Conservation (phyloP, 2,329 filamentous ascomycete species). For the Hawksworthiomyces lignivorus region DNA sequence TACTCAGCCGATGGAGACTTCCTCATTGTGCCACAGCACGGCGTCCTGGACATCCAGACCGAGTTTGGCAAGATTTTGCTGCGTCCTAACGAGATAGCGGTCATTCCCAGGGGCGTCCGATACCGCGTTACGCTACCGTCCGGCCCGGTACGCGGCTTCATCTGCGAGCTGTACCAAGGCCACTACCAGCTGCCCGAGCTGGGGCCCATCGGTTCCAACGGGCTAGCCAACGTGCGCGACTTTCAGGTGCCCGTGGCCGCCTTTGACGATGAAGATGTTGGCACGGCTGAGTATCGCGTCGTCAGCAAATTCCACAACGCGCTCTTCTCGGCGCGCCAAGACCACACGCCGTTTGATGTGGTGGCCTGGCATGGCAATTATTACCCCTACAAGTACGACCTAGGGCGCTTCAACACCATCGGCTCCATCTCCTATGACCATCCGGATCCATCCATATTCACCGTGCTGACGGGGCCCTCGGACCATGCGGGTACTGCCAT, state of each 20-base stretch:
- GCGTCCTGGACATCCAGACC: slow-evolving; percentile 59
- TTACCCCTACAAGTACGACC: slow-evolving; percentile 50
- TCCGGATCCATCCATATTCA: slow-evolving; percentile 58
- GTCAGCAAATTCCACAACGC: slow-evolving; percentile 55
- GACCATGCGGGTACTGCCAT: slow-evolving; percentile 53
- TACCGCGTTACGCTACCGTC: slow-evolving; percentile 49
- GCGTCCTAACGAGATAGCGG: slow-evolving; percentile 58
- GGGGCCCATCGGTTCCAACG: slow-evolving; percentile 58
- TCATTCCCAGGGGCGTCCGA: slow-evolving; percentile 59
- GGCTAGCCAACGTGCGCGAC: slow-evolving; percentile 57
- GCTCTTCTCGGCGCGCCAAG: slow-evolving; percentile 53
- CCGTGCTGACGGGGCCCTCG: slow-evolving; percentile 56
- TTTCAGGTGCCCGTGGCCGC: slow-evolving; percentile 55
- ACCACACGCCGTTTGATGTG: slow-evolving; percentile 59
- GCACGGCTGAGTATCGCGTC: slow-evolving; percentile 26
- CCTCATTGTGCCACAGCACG: slow-evolving; percentile 58
- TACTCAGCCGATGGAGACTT: slow-evolving; percentile 58
- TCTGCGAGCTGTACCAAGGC: slow-evolving; percentile 58
- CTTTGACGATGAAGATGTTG: slow-evolving; percentile 48
- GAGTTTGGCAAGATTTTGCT: slow-evolving; percentile 52
- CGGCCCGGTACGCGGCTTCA: slow-evolving; percentile 40
- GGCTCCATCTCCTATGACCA: slow-evolving; percentile 43
- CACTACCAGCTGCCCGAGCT: slow-evolving; percentile 60
- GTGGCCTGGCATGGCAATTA: slow-evolving; percentile 40
- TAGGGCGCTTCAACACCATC: slow-evolving; percentile 47